A percentile compares a stretch with the other conserved stretches of the same genome.
phyloP scores from a whole-genome alignment of 2,329 filamentous ascomycete species.

The Aureobasidium sp. region DNA sequence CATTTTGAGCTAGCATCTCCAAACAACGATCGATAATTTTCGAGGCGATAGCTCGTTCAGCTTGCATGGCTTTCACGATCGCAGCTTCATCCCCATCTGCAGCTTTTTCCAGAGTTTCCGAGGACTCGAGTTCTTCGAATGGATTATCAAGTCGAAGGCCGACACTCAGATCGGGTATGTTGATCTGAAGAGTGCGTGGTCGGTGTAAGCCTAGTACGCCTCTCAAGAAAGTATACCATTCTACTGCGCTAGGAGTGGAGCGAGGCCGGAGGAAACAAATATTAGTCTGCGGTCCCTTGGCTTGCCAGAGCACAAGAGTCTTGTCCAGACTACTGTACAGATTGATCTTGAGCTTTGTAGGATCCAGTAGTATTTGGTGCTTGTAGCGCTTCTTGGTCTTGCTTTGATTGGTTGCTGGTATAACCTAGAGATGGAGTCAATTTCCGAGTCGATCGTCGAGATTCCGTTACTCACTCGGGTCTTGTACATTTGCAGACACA shows the following conservation, averaged over 20 bases:
- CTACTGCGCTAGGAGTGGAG: slow-evolving; percentile 67
- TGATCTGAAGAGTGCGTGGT: slow-evolving; percentile 62
- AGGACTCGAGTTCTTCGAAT: slow-evolving; percentile 59
- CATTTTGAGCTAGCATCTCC: slow-evolving; percentile 60
- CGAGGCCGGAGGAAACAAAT: slow-evolving; percentile 70
- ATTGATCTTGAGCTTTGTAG: slow-evolving; percentile 62
- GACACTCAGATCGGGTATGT: slow-evolving; percentile 69
- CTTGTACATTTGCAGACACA: slow-evolving; percentile 67
- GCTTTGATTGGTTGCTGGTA: slow-evolving; percentile 61
- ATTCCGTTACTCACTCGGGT: slow-evolving; percentile 36
- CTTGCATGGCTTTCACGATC: slow-evolving; percentile 47
- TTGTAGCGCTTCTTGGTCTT: slow-evolving; percentile 61
- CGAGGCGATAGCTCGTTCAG: slow-evolving; percentile 62
- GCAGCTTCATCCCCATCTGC: slow-evolving; percentile 54
- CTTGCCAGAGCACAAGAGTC: slow-evolving; percentile 69
- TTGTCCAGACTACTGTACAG: slow-evolving; percentile 74
- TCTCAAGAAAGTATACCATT: slow-evolving; percentile 74
- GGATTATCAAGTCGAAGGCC: slow-evolving; percentile 66
- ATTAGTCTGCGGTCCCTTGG: slow-evolving; percentile 57
- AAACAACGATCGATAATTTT: slow-evolving; percentile 65
- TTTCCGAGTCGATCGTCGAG: slow-evolving; percentile 17
- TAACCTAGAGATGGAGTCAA: slow-evolving; percentile 42
- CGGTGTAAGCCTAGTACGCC: slow-evolving; percentile 66
- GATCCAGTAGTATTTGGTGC: slow-evolving; percentile 63
- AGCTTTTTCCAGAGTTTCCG: slow-evolving; percentile 43